Evolutionary conservation across 805 yeast genomes (phyloP).

Genomic region (Barnettozyma sp.): DNA sequence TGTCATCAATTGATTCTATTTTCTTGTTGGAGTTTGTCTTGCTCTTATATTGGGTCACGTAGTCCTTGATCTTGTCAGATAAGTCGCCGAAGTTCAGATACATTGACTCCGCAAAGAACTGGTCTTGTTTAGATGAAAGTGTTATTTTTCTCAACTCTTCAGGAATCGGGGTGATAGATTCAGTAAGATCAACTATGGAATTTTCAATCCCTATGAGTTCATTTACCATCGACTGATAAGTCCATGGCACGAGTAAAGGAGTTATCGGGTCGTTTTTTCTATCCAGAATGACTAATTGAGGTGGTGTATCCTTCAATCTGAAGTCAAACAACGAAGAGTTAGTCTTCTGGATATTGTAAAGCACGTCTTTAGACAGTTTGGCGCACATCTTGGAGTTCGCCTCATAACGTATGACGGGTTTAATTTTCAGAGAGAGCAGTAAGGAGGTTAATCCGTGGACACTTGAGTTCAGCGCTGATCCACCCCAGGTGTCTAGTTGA

Average conservation of each 20-base stretch:
- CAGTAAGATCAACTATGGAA: constrained; percentile 66
- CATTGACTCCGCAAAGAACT: constrained; percentile 74
- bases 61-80: constrained; percentile 78
- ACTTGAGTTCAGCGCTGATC: constrained; percentile 36
- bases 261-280: constrained; percentile 89
- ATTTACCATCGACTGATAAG: constrained; percentile 96
- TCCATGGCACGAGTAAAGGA: constrained; percentile 92
- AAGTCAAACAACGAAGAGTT: constrained; percentile 62
- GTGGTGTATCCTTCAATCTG: constrained; percentile 55
- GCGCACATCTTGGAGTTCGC: constrained; percentile 56
- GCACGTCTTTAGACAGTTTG: constrained; percentile 62
- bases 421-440: constrained; percentile 63
- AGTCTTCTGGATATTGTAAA: constrained; percentile 48
- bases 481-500: constrained; percentile 39
- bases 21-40: constrained; percentile 71
- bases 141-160: constrained; percentile 59
- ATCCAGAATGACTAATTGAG: constrained; percentile 70
- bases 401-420: constrained; percentile 78
- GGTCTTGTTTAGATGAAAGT: constrained; percentile 62
- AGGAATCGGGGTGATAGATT: constrained; percentile 43
- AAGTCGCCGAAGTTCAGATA: constrained; percentile 90
- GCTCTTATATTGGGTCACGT: constrained; percentile 73
- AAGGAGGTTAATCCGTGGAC: constrained; percentile 44
- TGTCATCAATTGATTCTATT: constrained; percentile 75
- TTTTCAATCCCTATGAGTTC: constrained; percentile 79